Evolutionary conservation across 768 basidiomycete species (phyloP).

Genomic region (Lactifluus rugatus): DNA sequence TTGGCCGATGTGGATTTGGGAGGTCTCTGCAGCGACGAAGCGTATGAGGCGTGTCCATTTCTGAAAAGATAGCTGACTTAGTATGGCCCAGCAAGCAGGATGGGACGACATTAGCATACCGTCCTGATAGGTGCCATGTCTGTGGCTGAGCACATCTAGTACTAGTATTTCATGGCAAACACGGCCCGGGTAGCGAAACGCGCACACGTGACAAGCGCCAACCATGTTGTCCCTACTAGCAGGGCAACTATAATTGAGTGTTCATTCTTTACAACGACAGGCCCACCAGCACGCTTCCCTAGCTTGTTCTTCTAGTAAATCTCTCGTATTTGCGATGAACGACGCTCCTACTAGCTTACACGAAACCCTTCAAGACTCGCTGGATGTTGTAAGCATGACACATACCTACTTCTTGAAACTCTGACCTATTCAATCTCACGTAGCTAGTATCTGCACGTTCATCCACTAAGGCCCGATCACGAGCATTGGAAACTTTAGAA

Average conservation of each 20-base stretch:
- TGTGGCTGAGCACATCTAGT: slow-evolving; percentile 2
- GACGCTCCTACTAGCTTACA: slow-evolving; percentile 27
- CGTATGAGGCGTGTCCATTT: slow-evolving; percentile 77
- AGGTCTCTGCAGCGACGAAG: slow-evolving; percentile 69
- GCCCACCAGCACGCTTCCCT: background rate
- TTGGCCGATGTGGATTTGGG: slow-evolving; percentile 66
- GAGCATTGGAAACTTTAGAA: slow-evolving; percentile 43
- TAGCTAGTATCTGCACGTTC: slow-evolving; percentile 59
- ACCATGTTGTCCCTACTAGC: background rate
- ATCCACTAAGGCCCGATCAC: slow-evolving; percentile 39
- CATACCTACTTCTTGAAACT: background rate
- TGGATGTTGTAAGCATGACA: slow-evolving; percentile 52
- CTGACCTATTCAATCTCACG: background rate
- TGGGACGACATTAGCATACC: slow-evolving; percentile 28
- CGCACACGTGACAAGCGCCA: slow-evolving; percentile 12
- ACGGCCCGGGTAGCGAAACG: background rate
- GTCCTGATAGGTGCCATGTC: slow-evolving; percentile 51
- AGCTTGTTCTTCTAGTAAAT: background rate
- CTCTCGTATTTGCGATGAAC: background rate
- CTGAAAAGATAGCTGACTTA: slow-evolving; percentile 26
- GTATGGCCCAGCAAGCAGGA: background rate
- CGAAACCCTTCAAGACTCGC: slow-evolving; percentile 43
- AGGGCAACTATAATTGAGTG: background rate
- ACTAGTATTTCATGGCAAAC: background rate
- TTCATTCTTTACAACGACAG: background rate